Base-by-base conservation (phyloP, 805 yeast genomes). In the Lipomyces sp. region DNA sequence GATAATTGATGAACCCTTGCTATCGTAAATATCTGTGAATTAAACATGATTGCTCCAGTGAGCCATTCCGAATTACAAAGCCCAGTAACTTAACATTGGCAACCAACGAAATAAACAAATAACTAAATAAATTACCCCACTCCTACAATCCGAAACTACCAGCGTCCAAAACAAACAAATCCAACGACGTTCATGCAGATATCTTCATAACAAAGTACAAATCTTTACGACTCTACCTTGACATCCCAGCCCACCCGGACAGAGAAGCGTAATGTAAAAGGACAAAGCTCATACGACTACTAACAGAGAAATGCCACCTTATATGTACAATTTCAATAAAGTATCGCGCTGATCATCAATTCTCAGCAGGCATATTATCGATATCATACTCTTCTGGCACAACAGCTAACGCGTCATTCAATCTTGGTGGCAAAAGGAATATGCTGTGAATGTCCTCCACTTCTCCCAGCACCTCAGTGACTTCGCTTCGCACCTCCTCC, bases 401-500 rank as follows among this genome's bases (percentile, higher is more conserved):
- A n/a, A 5, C 48, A 24, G 48, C 48, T 15, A n/a, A 42, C 3
- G 24, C n/a, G 48, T n/a, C 24, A 15, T 15, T 18, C 48, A 42
- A 42, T n/a, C 48, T 42, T 2, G 48, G 24, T 15, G 48, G 6
- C 24, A 42, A n/a, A 6, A 42, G n/a, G 48, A 42, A n/a, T n/a
- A 42, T 42, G n/a, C 48, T 42, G 48, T 42, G 48, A 8, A 42
- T 42, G 6, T 42, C 48, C 24, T 42, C 48, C 18, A 42, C 48
- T 42, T 42, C 48, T 42, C 48, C 48, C 24, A 42, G 48, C n/a
- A 42, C 48, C 10, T n/a, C 48, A n/a, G 48, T 42, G 48, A 42
- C 18, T n/a, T 42, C 48, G n/a, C 48, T 42, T 15, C 48, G 48
- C 48, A 42, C 48, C 48, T 42, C 48, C 7, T 42, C 48, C 7